Percentiles rank a stretch among this genome's conserved stretches.
These are phyloP conservation scores for Zangia roseola DNA, from an alignment of 768 basidiomycete genomes.

Conservation along the genomic window DNA sequence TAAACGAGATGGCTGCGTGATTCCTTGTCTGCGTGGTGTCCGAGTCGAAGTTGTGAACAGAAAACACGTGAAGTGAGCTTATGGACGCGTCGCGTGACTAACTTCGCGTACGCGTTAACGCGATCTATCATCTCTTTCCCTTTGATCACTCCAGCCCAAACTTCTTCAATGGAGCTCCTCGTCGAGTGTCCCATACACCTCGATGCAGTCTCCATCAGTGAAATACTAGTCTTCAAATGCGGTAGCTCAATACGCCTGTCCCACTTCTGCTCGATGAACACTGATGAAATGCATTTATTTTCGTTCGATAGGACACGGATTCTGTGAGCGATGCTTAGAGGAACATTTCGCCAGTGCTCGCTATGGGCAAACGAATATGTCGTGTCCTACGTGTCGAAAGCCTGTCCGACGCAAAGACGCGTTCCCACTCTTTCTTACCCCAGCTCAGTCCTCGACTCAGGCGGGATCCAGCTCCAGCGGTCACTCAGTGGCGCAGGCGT, in stretches of 20 bases:
- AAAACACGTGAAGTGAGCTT: no score
- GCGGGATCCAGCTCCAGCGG: neutral
- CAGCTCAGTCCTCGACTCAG: constrained; percentile 11
- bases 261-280: neutral
- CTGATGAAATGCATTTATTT: constrained; percentile 15
- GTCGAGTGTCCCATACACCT: constrained; percentile 35
- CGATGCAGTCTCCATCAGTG: constrained; percentile 25
- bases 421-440: constrained; percentile 26
- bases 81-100: no score
- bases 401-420: constrained; percentile 26
- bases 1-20: no score
- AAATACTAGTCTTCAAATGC: constrained; percentile 31
- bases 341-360: constrained; percentile 15
- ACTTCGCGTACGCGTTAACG: neutral
- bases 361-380: constrained; percentile 1
- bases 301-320: constrained; percentile 30
- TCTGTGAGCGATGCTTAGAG: constrained; percentile 29
- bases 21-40: no score
- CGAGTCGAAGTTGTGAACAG: no score
- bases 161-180: constrained; percentile 17
- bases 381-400: constrained; percentile 33
- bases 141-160: neutral
- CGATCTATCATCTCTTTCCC: neutral
- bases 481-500: constrained; percentile 2
- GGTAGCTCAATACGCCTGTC: constrained; percentile 19